phyloP scores from a whole-genome alignment of 306 rosid genomes.

The Prinsepia uniflora region DNA sequence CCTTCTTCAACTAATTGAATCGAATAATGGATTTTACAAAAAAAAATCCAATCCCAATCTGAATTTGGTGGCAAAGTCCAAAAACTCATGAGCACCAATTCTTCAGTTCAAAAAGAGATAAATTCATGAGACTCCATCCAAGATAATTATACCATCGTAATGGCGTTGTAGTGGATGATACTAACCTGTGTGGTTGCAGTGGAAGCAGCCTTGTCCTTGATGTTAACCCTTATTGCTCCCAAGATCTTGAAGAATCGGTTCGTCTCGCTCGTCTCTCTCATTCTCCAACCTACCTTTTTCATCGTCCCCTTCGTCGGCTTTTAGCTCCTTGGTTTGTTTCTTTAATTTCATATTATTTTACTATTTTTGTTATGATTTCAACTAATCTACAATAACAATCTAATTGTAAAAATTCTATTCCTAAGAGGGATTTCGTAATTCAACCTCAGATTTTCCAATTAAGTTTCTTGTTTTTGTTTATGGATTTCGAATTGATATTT shows the following conservation, averaged over 20 bases:
- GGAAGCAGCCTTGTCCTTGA: constrained; percentile 67
- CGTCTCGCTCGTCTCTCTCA: constrained; percentile 67
- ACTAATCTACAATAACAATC: not conserved
- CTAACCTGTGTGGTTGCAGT: constrained; percentile 78
- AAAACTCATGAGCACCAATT: too few relatives aligned
- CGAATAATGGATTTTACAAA: too few relatives aligned
- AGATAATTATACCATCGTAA: too few relatives aligned
- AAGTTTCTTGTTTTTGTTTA: not conserved
- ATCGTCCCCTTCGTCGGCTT: constrained; percentile 85
- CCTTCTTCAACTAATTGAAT: too few relatives aligned
- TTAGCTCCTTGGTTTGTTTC: constrained; percentile 61
- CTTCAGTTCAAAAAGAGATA: too few relatives aligned
- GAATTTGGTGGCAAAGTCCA: too few relatives aligned
- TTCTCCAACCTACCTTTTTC: constrained; percentile 82
- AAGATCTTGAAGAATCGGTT: constrained; percentile 61
- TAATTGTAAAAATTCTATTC: too few relatives aligned
- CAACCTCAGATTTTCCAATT: not conserved
- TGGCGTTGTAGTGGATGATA: constrained; percentile 97
- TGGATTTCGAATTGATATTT: not conserved
- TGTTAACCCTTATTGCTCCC: constrained; percentile 73
- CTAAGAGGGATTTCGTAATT: not conserved
- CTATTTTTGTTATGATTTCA: not conserved
- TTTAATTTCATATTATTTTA: not conserved
- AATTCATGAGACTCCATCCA: too few relatives aligned
- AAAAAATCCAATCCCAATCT: too few relatives aligned